These are phyloP conservation scores for Cordyceps cateniannulata DNA, from an alignment of 2,329 filamentous ascomycete species.

Conservation along the genomic window DNA sequence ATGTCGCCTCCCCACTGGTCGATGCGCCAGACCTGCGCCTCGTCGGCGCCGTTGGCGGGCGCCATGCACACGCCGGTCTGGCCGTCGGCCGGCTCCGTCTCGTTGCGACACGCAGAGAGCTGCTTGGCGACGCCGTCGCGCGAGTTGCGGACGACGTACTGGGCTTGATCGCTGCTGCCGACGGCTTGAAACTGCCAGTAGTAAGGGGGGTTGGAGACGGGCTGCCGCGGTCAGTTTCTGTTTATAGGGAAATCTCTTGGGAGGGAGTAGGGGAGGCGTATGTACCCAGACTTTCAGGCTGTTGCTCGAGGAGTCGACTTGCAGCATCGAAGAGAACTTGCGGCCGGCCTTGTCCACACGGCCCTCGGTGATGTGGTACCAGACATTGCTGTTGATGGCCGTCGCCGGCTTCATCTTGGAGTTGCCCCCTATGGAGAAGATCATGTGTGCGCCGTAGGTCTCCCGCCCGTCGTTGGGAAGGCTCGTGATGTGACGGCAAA, in stretches of 20 bases:
- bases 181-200: slow-evolving; percentile 23
- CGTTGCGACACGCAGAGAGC: slow-evolving; percentile 23
- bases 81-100: slow-evolving; percentile 19
- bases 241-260: background rate
- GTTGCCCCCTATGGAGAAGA: background rate
- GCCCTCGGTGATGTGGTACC: slow-evolving; percentile 29
- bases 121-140: slow-evolving; percentile 23
- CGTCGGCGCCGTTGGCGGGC: slow-evolving; percentile 17
- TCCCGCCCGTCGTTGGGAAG: too few species aligned
- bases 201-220: slow-evolving; percentile 12
- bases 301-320: background rate
- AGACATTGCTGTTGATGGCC: slow-evolving; percentile 28
- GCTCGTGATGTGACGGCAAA: too few species aligned
- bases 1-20: slow-evolving; percentile 17
- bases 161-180: slow-evolving; percentile 15
- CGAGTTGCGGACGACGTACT: slow-evolving; percentile 26
- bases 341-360: slow-evolving; percentile 24
- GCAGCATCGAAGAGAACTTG: slow-evolving; percentile 19
- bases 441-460: background rate
- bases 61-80: slow-evolving; percentile 25
- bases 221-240: background rate
- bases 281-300: background rate
- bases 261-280: background rate
- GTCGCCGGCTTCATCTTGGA: slow-evolving; percentile 16
- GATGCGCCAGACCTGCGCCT: slow-evolving; percentile 29